These are phyloP conservation scores for Fusarium irregulare DNA, from an alignment of 2,329 filamentous ascomycete species.

Conservation along the genomic window DNA sequence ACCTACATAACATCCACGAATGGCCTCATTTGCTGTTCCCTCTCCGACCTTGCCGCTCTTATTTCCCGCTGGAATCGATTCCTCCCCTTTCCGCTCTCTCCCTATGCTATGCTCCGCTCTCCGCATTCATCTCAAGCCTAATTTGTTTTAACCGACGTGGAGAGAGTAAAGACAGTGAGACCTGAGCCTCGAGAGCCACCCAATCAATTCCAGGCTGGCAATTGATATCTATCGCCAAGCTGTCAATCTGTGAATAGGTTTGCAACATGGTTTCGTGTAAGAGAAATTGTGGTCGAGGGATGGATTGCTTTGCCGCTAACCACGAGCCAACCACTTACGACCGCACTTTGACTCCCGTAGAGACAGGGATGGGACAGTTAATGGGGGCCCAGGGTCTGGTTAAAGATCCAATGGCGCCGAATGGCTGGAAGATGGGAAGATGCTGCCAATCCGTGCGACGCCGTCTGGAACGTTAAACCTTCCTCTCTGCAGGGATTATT, in stretches of 20 bases:
- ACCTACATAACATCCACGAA: conserved; percentile 12
- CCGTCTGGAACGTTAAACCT: conserved; percentile 47
- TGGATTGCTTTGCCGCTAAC: conserved; percentile 36
- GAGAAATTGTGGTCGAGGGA: conserved; percentile 48
- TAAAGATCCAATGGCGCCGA: conserved; percentile 31
- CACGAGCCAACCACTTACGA: conserved; percentile 43
- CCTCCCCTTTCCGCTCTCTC: conserved; percentile 26
- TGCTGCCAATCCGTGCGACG: conserved; percentile 40
- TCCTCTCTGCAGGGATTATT: conserved; percentile 38
- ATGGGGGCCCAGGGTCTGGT: conserved; percentile 19
- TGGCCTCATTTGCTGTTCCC: conserved; percentile 27
- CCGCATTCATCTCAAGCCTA: conserved; percentile 35
- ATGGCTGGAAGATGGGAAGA: conserved; percentile 43
- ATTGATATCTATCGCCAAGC: conserved; percentile 42
- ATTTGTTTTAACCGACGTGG: conserved; percentile 42
- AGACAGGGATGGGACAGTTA: not conserved
- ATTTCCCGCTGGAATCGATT: conserved; percentile 20
- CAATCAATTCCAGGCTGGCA: conserved; percentile 38
- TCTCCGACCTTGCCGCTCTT: conserved; percentile 14
- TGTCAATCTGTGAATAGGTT: conserved; percentile 45
- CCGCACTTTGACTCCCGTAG: conserved; percentile 33
- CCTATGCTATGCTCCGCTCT: conserved; percentile 27
- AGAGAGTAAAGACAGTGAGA: conserved; percentile 2
- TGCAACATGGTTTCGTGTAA: conserved; percentile 53
- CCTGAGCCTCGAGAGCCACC: conserved; percentile 14